phyloP scores from a whole-genome alignment of 2,329 filamentous ascomycete species.

The Fusarium clavum region DNA sequence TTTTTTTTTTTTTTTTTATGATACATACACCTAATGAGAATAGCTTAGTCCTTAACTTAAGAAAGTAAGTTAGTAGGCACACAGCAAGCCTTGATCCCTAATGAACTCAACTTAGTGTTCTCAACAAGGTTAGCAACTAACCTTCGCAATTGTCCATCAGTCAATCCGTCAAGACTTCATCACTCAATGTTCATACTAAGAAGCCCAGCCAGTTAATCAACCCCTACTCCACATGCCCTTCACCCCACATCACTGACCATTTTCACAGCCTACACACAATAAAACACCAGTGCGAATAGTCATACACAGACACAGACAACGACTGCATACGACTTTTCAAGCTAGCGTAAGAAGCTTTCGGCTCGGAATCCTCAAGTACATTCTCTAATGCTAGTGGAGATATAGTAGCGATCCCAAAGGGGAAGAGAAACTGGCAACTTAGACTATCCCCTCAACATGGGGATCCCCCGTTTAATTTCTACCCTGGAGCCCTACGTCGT shows the following conservation, averaged over 20 bases:
- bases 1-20: too few species aligned
- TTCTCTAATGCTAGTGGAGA: background rate
- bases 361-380: background rate
- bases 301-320: background rate
- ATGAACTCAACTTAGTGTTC: background rate
- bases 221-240: background rate
- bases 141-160: background rate
- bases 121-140: background rate
- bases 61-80: background rate
- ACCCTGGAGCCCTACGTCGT: conserved; percentile 65
- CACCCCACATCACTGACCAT: background rate
- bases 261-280: background rate
- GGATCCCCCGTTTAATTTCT: conserved; percentile 67
- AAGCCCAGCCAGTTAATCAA: background rate
- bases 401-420: background rate
- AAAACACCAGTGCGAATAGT: background rate
- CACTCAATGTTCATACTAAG: background rate
- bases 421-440: background rate
- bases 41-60: background rate
- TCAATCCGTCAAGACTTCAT: background rate
- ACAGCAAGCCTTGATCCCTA: background rate
- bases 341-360: background rate
- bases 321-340: background rate
- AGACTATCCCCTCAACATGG: conserved; percentile 57
- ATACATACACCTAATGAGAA: too few species aligned